A percentile compares a stretch with the other conserved stretches of the same genome.
Evolutionary conservation across 805 yeast species (phyloP).

Genomic region (Nakazawaea molendinolei): DNA sequence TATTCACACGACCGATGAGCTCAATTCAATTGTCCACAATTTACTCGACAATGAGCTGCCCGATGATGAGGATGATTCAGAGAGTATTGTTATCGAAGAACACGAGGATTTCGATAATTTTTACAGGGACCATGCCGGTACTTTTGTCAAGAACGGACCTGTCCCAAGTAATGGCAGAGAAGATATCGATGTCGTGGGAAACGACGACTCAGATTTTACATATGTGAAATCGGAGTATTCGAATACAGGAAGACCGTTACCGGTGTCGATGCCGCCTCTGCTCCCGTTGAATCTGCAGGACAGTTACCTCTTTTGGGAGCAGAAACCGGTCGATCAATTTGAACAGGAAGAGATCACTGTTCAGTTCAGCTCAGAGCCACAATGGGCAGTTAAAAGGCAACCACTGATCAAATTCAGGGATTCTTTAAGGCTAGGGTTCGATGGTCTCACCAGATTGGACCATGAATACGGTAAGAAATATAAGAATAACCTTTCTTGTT

Average conservation of each 20-base stretch:
- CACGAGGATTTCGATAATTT: slow-evolving; percentile 11
- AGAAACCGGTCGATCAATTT: slow-evolving; percentile 13
- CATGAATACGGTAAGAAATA: slow-evolving; percentile 27
- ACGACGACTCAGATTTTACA: slow-evolving; percentile 9
- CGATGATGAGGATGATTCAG: neutral
- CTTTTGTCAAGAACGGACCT: neutral
- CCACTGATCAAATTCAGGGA: slow-evolving; percentile 34
- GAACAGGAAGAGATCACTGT: neutral
- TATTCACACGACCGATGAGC: slow-evolving; percentile 1
- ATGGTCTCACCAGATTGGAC: slow-evolving; percentile 20
- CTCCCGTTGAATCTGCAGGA: slow-evolving; percentile 26
- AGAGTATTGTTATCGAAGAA: slow-evolving; percentile 3
- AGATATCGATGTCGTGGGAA: slow-evolving; percentile 9
- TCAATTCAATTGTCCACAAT: slow-evolving; percentile 2
- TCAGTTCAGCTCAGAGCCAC: slow-evolving; percentile 13
- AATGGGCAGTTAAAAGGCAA: slow-evolving; percentile 20
- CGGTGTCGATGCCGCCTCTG: neutral
- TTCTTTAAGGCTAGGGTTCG: slow-evolving; percentile 18
- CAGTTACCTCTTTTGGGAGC: slow-evolving; percentile 28
- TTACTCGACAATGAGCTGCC: slow-evolving; percentile 8
- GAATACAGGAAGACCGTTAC: neutral
- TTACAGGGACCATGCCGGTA: slow-evolving; percentile 5
- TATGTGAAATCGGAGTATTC: slow-evolving; percentile 2
- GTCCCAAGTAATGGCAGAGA: neutral
- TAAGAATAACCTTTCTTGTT: slow-evolving; percentile 33